Evolutionary conservation across 345 rosid genomes (phyloP), one percentile per base, ranked within the genome.

Genomic region (Populus deltoides): DNA sequence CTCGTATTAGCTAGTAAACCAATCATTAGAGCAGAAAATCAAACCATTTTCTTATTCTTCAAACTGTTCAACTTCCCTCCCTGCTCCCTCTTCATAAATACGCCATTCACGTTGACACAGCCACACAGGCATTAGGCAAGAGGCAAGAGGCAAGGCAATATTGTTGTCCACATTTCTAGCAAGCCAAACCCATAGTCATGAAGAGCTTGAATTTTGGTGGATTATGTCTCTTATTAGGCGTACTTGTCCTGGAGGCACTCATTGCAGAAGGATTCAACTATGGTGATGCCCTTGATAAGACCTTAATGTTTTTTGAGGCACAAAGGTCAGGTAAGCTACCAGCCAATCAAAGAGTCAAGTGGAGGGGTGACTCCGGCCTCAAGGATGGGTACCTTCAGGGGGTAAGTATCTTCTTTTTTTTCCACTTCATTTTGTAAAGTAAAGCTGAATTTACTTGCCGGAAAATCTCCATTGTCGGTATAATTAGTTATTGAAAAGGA

Each of bases 251-350:
- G 5, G 39, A 73, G 39, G 80, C 81, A 74, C 81, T 78, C 66
- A 24, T 72, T 33, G 77, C 86, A 43, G 62, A 75, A 72, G 22
- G 16, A 25, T 79, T 77, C 67, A 49, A 81, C 75, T 81, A 81
- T 24, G 81, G 78, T 18, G 76, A 73, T 51, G 84, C 84, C 1
- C 84, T 81, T 39, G 76, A 78, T 35, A 81, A 69, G 49, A 81
- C 75, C 3, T 62, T 81, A 0, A 41, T 73, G 47, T 81, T 78
- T 31, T 51, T 81, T 24, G 79, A 81, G 63, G 71, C 84, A 1
- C 79, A 78, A 55, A 61, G 84, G 68, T 81, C 81, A 0, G 81
- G 81, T 45, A 61, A 74, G 20, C 65, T 81, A 10, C 84, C 79
- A 24, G 16, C 62, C 7, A 41, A 39, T 8, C 78, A 69, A 17